Evolutionary conservation across 2,329 filamentous ascomycete species (phyloP).

Genomic region (Orbilia quercus): DNA sequence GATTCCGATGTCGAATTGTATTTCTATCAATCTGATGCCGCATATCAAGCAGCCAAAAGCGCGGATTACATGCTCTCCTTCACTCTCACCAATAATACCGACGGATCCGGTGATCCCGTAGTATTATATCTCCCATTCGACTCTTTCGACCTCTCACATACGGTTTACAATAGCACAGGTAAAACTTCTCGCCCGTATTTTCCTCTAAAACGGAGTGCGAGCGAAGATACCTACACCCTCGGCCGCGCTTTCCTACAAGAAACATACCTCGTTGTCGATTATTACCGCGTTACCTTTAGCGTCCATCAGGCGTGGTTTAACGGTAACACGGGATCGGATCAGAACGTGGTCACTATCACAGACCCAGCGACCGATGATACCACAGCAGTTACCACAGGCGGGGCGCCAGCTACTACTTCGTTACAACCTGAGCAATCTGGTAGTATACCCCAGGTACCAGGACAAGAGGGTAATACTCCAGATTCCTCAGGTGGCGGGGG

Average conservation of each 20-base stretch:
- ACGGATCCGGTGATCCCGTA: constrained; percentile 58
- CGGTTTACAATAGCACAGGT: constrained; percentile 61
- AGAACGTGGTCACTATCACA: constrained; percentile 29
- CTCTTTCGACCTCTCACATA: constrained; percentile 63
- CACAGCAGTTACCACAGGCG: constrained; percentile 5
- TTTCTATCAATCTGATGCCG: constrained; percentile 60
- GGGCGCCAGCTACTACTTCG: constrained; percentile 13
- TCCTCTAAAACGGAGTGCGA: constrained; percentile 62
- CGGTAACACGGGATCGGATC: constrained; percentile 44
- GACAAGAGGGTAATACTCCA: neutral
- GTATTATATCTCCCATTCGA: constrained; percentile 63
- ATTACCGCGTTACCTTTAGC: constrained; percentile 62
- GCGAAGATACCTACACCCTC: constrained; percentile 62
- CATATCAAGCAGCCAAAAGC: constrained; percentile 58
- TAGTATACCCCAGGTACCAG: neutral
- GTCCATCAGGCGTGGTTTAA: constrained; percentile 62
- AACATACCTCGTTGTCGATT: constrained; percentile 63
- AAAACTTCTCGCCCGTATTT: constrained; percentile 62
- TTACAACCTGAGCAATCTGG: constrained; percentile 8
- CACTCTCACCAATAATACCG: constrained; percentile 61
- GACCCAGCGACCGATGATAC: constrained; percentile 20
- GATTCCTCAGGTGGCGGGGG: neutral
- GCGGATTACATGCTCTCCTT: constrained; percentile 63
- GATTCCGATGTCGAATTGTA: constrained; percentile 62
- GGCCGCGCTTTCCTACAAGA: constrained; percentile 65